Conservation (phyloP, 2,329 filamentous ascomycete genomes). For the Cryphonectria carpinicola region DNA sequence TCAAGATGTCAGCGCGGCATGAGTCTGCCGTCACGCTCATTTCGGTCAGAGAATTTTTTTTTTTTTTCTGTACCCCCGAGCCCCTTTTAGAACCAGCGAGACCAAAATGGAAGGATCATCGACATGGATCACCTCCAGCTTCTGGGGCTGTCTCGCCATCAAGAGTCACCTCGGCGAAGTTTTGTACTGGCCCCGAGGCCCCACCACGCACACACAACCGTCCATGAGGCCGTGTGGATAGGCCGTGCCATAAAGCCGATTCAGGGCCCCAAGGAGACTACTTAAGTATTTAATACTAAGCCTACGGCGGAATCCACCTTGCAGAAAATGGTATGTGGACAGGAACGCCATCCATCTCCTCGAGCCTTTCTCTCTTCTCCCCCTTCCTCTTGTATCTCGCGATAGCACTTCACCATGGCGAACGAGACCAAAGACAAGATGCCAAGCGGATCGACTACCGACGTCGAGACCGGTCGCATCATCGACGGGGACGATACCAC, state of each 20-base stretch:
- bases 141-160: neutral
- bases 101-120: neutral
- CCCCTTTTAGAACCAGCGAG: neutral
- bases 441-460: neutral
- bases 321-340: neutral
- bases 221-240: neutral
- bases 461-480: neutral
- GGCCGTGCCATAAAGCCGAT: neutral
- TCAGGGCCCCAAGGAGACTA: neutral
- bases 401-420: neutral
- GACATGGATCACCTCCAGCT: neutral
- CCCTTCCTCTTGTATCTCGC: neutral
- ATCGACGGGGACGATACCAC: neutral
- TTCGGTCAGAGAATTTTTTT: neutral
- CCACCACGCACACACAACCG: neutral
- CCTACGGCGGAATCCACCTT: neutral
- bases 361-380: neutral
- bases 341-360: neutral
- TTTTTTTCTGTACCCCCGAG: neutral
- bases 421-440: neutral
- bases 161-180: neutral
- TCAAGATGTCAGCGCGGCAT: neutral
- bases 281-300: neutral
- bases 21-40: neutral
- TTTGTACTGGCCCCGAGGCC: neutral